A percentile compares a stretch with the other conserved stretches of the same genome.
phyloP scores from a whole-genome alignment of 2,329 filamentous ascomycete species.

The Metarhizium guizhouense region DNA sequence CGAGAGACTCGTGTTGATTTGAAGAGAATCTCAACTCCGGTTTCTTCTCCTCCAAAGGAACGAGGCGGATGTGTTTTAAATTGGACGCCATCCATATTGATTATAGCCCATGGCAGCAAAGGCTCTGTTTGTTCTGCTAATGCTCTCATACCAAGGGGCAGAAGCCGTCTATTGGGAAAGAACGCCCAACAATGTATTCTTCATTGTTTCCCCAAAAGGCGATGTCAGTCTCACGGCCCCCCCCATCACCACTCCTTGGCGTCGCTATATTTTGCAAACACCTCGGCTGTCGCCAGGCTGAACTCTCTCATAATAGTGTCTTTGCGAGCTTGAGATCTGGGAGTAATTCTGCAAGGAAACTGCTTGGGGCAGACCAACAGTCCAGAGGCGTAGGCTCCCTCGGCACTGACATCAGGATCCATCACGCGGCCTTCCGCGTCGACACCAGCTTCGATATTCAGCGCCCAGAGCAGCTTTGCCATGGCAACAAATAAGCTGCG shows the following conservation, averaged over 20 bases:
- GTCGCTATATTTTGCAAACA: background rate
- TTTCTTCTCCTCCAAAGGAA: no score
- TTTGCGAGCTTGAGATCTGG: background rate
- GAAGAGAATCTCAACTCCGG: no score
- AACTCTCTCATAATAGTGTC: background rate
- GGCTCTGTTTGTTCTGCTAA: no score
- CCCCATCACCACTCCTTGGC: background rate
- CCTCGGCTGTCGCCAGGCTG: background rate
- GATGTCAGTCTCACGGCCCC: no score
- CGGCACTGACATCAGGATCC: background rate
- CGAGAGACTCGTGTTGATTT: no score
- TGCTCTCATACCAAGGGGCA: no score
- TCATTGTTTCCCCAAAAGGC: no score
- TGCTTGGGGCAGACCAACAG: background rate
- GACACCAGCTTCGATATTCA: background rate
- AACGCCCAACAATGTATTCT: no score
- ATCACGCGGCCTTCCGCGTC: background rate
- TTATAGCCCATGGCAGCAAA: no score
- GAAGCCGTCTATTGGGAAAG: no score
- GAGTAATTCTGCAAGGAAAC: background rate
- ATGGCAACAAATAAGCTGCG: constrained; percentile 29
- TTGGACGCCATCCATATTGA: no score
- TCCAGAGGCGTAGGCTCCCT: background rate
- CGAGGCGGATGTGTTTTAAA: no score
- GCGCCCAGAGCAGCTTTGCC: constrained; percentile 37